Conservation (phyloP, 2,329 filamentous ascomycete genomes). For the Ramularia collo-cygni region DNA sequence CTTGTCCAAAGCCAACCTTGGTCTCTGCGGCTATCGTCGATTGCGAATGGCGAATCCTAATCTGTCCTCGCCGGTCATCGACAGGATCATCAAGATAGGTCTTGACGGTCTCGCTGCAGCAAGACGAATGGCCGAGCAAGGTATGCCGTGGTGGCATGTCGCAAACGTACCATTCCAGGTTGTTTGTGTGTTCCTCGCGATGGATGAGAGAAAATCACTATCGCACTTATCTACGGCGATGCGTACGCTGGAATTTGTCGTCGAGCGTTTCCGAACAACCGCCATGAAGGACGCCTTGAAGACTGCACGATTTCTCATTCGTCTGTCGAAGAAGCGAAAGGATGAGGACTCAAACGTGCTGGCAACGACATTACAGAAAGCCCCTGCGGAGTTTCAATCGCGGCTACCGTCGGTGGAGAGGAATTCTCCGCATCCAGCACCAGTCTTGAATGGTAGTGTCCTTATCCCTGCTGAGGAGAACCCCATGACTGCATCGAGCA, state of each 20-base stretch:
- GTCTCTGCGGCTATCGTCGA: conserved; percentile 50
- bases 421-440: neutral
- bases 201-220: conserved; percentile 47
- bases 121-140: conserved; percentile 38
- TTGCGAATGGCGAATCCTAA: conserved; percentile 46
- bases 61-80: conserved; percentile 38
- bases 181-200: conserved; percentile 49
- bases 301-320: conserved; percentile 48
- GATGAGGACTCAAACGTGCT: conserved; percentile 21
- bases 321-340: conserved; percentile 40
- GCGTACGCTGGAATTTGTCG: conserved; percentile 30
- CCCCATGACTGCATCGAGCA: conserved; percentile 20
- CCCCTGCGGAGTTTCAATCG: conserved; percentile 2
- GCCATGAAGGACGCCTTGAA: conserved; percentile 47
- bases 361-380: conserved; percentile 17
- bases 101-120: conserved; percentile 43
- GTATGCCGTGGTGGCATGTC: conserved; percentile 52
- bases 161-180: conserved; percentile 56
- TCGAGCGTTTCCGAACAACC: conserved; percentile 25
- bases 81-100: conserved; percentile 43
- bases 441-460: conserved; percentile 8
- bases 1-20: conserved; percentile 47
- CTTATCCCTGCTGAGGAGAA: conserved; percentile 8
- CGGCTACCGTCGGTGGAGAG: neutral
- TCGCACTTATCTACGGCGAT: conserved; percentile 46